phyloP scores from a whole-genome alignment of 805 yeast genomes.

The Metschnikowia cubensis region DNA sequence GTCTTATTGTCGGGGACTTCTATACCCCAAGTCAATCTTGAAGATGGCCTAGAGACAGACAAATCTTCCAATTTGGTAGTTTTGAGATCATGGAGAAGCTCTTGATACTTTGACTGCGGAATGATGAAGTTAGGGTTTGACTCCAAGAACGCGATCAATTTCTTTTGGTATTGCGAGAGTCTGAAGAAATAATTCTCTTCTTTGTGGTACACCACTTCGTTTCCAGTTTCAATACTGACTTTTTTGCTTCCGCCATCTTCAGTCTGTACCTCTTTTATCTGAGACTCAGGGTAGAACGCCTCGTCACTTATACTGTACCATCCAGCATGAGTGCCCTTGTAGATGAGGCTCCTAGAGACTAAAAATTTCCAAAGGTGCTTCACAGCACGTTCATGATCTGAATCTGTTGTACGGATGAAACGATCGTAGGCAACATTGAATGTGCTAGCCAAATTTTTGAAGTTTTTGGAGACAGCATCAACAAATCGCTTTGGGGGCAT shows the following conservation, averaged over 20 bases:
- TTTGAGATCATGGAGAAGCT: conserved; percentile 56
- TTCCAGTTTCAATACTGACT: conserved; percentile 65
- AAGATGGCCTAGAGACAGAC: conserved; percentile 80
- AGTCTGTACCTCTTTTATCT: conserved; percentile 43
- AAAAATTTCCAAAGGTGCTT: conserved; percentile 66
- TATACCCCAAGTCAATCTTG: conserved; percentile 85
- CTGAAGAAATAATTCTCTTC: conserved; percentile 88
- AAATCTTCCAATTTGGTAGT: conserved; percentile 53
- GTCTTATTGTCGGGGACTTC: conserved; percentile 74
- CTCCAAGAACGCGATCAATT: conserved; percentile 48
- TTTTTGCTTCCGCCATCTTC: conserved; percentile 28
- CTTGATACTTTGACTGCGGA: conserved; percentile 55
- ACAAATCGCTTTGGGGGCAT: conserved; percentile 63
- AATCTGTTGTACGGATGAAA: conserved; percentile 88
- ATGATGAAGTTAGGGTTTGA: conserved; percentile 55
- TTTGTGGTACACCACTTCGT: conserved; percentile 66
- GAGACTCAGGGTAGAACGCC: conserved; percentile 84
- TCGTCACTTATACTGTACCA: conserved; percentile 97
- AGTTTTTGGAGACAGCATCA: conserved; percentile 62
- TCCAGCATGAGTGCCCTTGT: conserved; percentile 81
- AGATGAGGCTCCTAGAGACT: conserved; percentile 58
- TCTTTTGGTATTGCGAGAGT: conserved; percentile 55
- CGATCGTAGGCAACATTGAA: conserved; percentile 62
- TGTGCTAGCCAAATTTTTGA: conserved; percentile 56
- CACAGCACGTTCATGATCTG: conserved; percentile 68